Percentiles rank a stretch among this genome's conserved stretches.
Conservation (phyloP, 2,329 filamentous ascomycete genomes). For the Monilinia laxa region DNA sequence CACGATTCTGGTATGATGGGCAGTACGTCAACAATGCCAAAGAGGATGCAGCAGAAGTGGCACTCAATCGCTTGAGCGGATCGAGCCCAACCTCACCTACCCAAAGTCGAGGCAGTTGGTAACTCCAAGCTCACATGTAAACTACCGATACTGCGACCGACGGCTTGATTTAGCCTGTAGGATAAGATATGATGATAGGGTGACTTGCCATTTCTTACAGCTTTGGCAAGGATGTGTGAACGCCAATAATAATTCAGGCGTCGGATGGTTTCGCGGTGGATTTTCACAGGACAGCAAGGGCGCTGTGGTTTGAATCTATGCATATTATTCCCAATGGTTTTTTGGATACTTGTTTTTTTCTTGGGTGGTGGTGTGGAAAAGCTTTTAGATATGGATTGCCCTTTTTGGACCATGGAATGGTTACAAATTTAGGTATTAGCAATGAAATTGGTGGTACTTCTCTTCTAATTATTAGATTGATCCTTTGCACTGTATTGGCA, state of each 20-base stretch:
- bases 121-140: slow-evolving; percentile 31
- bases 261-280: slow-evolving; percentile 35
- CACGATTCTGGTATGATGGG: slow-evolving; percentile 89
- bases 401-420: slow-evolving; percentile 15
- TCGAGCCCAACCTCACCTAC: slow-evolving; percentile 46
- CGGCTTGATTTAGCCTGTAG: slow-evolving; percentile 35
- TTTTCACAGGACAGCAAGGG: slow-evolving; percentile 35
- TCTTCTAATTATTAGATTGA: neutral
- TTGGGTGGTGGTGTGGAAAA: slow-evolving; percentile 23
- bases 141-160: slow-evolving; percentile 22
- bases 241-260: slow-evolving; percentile 35
- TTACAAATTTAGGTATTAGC: slow-evolving; percentile 17
- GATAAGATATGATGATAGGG: slow-evolving; percentile 35
- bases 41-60: slow-evolving; percentile 88
- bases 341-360: slow-evolving; percentile 19
- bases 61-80: slow-evolving; percentile 56
- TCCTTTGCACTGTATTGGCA: neutral
- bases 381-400: slow-evolving; percentile 22
- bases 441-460: neutral
- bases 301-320: slow-evolving; percentile 31
- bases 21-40: slow-evolving; percentile 82
- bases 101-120: slow-evolving; percentile 44
- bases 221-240: slow-evolving; percentile 38
- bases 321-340: slow-evolving; percentile 12
- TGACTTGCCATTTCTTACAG: slow-evolving; percentile 31